Conservation (phyloP, 192 early-diverging fungal species). For the Podochytrium sp. region DNA sequence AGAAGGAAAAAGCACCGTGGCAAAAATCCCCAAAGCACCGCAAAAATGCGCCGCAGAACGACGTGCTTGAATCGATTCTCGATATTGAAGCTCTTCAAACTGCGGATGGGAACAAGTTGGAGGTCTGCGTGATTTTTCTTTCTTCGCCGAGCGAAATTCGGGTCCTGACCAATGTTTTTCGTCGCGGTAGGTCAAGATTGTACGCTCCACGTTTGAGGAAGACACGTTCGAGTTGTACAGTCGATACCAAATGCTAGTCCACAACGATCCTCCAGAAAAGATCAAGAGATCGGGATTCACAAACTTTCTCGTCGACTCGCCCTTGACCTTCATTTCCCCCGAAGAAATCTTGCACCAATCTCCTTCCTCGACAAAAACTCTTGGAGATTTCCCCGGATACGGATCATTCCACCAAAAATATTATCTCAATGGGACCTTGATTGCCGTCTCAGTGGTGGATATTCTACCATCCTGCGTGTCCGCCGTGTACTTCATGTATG, state of each 20-base stretch:
- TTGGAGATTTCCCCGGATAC: conserved; percentile 47
- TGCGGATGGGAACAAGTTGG: neutral
- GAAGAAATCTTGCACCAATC: conserved; percentile 1
- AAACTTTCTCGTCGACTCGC: conserved; percentile 78
- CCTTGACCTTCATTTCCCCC: conserved; percentile 49
- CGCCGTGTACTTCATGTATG: conserved; percentile 94
- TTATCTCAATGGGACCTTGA: conserved; percentile 77
- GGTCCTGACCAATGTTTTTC: neutral
- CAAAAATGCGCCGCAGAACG: conserved; percentile 1
- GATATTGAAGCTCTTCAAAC: conserved; percentile 16
- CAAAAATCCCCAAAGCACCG: conserved; percentile 25
- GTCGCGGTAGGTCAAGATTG: conserved; percentile 54
- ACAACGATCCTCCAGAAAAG: conserved; percentile 68
- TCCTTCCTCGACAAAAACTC: neutral
- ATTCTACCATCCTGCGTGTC: conserved; percentile 87
- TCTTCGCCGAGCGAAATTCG: neutral
- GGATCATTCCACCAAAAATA: conserved; percentile 94
- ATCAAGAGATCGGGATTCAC: conserved; percentile 54
- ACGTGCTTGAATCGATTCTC: conserved; percentile 10
- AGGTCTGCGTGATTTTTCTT: neutral
- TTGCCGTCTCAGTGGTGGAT: conserved; percentile 92
- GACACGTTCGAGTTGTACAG: conserved; percentile 78
- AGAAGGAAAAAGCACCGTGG: conserved; percentile 32
- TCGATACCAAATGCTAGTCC: conserved; percentile 83
- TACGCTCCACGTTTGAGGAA: conserved; percentile 68